A percentile compares a stretch with the other conserved stretches of the same genome.
phyloP scores from a whole-genome alignment of 2,329 filamentous ascomycete genomes.

The Aspergillus ochraceus region DNA sequence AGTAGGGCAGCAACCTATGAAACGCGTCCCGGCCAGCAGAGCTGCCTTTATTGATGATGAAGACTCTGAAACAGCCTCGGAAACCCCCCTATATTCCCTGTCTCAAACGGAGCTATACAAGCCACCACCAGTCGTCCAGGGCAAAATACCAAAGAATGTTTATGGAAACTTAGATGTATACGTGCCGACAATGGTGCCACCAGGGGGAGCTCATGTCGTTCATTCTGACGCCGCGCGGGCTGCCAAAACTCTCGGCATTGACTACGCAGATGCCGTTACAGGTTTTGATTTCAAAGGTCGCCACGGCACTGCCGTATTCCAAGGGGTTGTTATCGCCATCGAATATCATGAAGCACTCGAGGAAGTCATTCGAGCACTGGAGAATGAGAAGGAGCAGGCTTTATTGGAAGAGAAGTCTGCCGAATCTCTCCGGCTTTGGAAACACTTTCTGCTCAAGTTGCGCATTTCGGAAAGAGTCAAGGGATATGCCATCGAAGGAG shows the following conservation, averaged over 20 bases:
- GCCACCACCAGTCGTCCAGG: constrained; percentile 72
- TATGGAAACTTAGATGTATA: constrained; percentile 66
- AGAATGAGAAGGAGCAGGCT: constrained; percentile 63
- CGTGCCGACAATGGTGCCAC: constrained; percentile 63
- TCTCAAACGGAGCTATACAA: constrained; percentile 70
- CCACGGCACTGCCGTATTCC: constrained; percentile 78
- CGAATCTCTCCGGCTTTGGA: constrained; percentile 57
- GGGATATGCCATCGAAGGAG: constrained; percentile 47
- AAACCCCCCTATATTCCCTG: constrained; percentile 60
- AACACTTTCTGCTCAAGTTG: constrained; percentile 61
- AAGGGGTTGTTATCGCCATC: constrained; percentile 72
- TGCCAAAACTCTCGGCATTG: constrained; percentile 72
- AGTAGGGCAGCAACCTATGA: constrained; percentile 76
- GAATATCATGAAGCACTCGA: constrained; percentile 72
- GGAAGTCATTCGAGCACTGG: constrained; percentile 67
- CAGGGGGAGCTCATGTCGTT: constrained; percentile 58
- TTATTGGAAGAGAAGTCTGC: constrained; percentile 57
- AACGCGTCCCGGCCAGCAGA: constrained; percentile 61
- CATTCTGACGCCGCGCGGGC: constrained; percentile 65
- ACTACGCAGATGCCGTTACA: constrained; percentile 86
- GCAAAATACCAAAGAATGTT: constrained; percentile 64
- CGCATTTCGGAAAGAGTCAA: constrained; percentile 73
- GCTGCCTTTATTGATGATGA: constrained; percentile 37
- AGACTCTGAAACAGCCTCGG: constrained; percentile 47
- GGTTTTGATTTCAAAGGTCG: constrained; percentile 87